These are phyloP conservation scores for Fusarium anthophilum DNA, from an alignment of 2,329 filamentous ascomycete species.

Conservation along the genomic window DNA sequence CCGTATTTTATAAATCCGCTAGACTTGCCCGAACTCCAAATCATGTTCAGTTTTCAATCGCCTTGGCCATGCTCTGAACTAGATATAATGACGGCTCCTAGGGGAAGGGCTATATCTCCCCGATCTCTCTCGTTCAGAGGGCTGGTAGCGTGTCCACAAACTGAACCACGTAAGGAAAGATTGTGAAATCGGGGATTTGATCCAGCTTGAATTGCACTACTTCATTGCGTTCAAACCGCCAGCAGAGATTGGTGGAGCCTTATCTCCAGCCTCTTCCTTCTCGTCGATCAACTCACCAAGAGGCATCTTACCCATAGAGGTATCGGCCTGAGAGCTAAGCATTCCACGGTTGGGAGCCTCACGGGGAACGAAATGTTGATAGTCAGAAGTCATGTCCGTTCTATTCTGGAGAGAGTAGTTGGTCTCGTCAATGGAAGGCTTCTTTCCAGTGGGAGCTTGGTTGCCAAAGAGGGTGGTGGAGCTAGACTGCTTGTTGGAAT, in stretches of 20 bases:
- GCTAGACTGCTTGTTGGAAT: not conserved
- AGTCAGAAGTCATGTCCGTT: not conserved
- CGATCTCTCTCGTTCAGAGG: not conserved
- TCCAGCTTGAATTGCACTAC: fast-evolving
- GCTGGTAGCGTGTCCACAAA: too few species aligned
- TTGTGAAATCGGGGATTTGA: not conserved
- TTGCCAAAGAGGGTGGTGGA: not conserved
- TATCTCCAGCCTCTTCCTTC: not conserved
- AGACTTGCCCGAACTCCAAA: not conserved
- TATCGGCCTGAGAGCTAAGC: not conserved
- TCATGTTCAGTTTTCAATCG: not conserved
- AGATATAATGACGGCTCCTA: fast-evolving
- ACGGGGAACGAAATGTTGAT: not conserved
- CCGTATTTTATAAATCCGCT: not conserved
- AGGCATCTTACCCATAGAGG: not conserved
- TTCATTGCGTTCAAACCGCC: slow-evolving; percentile 6
- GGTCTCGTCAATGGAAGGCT: slow-evolving; percentile 1
- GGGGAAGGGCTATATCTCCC: fast-evolving
- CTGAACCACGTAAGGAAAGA: not conserved
- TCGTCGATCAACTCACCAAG: not conserved
- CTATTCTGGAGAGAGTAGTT: slow-evolving; percentile 17
- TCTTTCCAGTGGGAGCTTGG: not conserved
- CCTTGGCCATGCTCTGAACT: fast-evolving
- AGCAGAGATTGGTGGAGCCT: not conserved
- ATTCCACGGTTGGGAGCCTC: slow-evolving; percentile 2